Conservation (phyloP, 345 rosid species). For the Sapria himalayana region DNA sequence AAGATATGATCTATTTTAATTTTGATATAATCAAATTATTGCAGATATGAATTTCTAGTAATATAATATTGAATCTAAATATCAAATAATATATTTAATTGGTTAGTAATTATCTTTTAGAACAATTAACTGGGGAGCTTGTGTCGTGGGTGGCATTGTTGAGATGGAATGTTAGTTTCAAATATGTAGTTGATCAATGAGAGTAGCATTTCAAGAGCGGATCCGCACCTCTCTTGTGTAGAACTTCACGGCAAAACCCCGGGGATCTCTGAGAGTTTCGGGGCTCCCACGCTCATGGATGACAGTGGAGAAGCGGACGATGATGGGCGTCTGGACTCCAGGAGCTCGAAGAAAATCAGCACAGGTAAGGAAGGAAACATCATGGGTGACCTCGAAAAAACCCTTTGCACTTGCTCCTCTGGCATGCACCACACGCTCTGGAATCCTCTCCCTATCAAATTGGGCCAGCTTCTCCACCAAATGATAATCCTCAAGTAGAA, state of each 20-base stretch:
- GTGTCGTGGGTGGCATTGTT: too few species aligned
- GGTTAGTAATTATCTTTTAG: too few species aligned
- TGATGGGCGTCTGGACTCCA: slow-evolving; percentile 85
- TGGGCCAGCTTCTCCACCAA: slow-evolving; percentile 81
- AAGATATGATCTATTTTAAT: too few species aligned
- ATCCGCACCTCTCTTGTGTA: slow-evolving; percentile 85
- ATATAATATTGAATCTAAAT: too few species aligned
- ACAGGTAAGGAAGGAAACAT: slow-evolving; percentile 46
- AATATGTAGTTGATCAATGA: too few species aligned
- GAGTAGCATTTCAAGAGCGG: too few species aligned
- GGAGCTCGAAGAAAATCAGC: slow-evolving; percentile 95
- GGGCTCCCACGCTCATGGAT: slow-evolving; percentile 99
- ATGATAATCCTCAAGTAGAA: slow-evolving; percentile 94
- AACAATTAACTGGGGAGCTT: too few species aligned
- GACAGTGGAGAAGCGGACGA: slow-evolving; percentile 93
- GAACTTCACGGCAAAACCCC: slow-evolving; percentile 95
- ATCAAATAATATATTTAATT: too few species aligned
- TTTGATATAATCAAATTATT: too few species aligned
- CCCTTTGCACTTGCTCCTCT: slow-evolving; percentile 99
- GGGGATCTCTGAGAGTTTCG: slow-evolving; percentile 85
- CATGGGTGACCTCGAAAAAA: slow-evolving; percentile 95
- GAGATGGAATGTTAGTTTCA: too few species aligned
- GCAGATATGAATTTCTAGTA: too few species aligned
- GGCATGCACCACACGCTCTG: slow-evolving; percentile 96
- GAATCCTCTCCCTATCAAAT: slow-evolving; percentile 82